phyloP scores from a whole-genome alignment of 2,329 filamentous ascomycete genomes.

The Fusarium sp. region DNA sequence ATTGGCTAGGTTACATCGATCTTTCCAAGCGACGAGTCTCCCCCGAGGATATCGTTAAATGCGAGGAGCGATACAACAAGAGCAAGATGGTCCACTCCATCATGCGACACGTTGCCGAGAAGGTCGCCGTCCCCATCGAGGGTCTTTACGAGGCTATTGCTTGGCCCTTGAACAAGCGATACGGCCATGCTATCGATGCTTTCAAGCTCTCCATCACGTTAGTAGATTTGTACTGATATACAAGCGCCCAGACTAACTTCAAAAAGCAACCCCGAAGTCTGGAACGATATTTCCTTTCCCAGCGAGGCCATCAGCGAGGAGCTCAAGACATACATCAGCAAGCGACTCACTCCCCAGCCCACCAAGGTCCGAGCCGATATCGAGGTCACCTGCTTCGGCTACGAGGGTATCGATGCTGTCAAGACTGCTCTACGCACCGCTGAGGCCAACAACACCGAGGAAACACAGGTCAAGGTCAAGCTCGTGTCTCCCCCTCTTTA shows the following conservation, averaged over 20 bases:
- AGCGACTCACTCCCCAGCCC: slow-evolving; percentile 96
- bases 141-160: slow-evolving; percentile 92
- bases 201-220: slow-evolving; percentile 99
- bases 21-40: slow-evolving; percentile 98
- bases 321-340: slow-evolving; percentile 94
- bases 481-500: slow-evolving; percentile 98
- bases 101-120: slow-evolving; percentile 98
- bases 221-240: slow-evolving; percentile 48
- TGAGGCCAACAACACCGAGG: slow-evolving; percentile 90
- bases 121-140: slow-evolving; percentile 97
- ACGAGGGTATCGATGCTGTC: slow-evolving; percentile 98
- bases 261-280: slow-evolving; percentile 90
- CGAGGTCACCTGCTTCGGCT: slow-evolving; percentile 94
- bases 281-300: slow-evolving; percentile 92
- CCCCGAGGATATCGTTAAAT: slow-evolving; percentile 97
- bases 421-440: slow-evolving; percentile 92
- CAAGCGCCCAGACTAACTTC: slow-evolving; percentile 26
- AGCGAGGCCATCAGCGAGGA: slow-evolving; percentile 88
- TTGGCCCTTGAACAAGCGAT: slow-evolving; percentile 98
- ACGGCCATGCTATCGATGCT: slow-evolving; percentile 94
- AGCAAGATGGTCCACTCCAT: slow-evolving; percentile 99
- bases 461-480: slow-evolving; percentile 97
- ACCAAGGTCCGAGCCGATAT: slow-evolving; percentile 99
- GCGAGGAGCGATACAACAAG: slow-evolving; percentile 99
- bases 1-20: slow-evolving; percentile 83